Conservation (phyloP, 83 land plant genomes). For the Diphasiastrum complanatum region DNA sequence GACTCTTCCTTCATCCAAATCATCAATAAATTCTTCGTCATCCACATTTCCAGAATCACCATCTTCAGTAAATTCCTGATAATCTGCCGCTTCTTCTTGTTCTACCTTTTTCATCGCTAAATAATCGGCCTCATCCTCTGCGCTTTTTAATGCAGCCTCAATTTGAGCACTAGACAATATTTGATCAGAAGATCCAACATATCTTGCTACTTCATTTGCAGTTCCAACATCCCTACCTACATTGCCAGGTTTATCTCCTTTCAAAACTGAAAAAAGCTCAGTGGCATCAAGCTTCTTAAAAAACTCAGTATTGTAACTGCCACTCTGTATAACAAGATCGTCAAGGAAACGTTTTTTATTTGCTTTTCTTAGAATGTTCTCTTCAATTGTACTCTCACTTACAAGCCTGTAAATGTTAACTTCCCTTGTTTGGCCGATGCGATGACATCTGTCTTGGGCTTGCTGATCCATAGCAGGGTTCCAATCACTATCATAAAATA, state of each 20-base stretch:
- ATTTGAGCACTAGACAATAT: conserved; percentile 64
- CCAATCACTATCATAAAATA: conserved; percentile 99
- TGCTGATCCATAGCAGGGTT: conserved; percentile 99
- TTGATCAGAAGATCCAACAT: conserved; percentile 6
- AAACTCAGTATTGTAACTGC: conserved; percentile 92
- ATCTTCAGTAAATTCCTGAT: conserved; percentile 92
- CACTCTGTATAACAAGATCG: conserved; percentile 96
- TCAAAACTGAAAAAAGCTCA: conserved; percentile 80
- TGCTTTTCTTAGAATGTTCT: conserved; percentile 95
- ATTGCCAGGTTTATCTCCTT: conserved; percentile 33
- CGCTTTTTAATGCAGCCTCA: conserved; percentile 85
- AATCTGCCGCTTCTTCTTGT: conserved; percentile 88
- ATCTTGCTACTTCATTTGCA: conserved; percentile 9
- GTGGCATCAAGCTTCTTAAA: conserved; percentile 94
- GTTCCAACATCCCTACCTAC: conserved; percentile 4
- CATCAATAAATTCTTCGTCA: conserved; percentile 80
- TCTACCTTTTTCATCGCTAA: conserved; percentile 98
- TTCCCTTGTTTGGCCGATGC: conserved; percentile 98
- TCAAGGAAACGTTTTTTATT: conserved; percentile 95
- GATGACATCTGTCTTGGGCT: conserved; percentile 98
- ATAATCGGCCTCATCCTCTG: conserved; percentile 98
- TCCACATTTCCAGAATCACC: conserved; percentile 50
- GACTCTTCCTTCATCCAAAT: conserved; percentile 53
- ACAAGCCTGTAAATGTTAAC: conserved; percentile 92
- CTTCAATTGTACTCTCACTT: conserved; percentile 97